Conservation (phyloP, 768 basidiomycete genomes). For the Boletus insuetus region DNA sequence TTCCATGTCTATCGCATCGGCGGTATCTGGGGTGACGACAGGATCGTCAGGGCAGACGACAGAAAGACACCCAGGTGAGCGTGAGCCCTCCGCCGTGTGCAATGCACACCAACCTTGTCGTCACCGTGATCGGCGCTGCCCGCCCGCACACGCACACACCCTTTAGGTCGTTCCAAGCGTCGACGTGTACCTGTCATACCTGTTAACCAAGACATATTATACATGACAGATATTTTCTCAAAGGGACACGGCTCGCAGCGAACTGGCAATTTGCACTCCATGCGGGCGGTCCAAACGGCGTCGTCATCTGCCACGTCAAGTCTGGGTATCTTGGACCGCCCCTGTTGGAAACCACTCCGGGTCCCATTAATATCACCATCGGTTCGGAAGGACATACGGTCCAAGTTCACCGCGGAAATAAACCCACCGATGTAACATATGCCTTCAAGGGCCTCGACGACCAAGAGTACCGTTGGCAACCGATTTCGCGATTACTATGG, state of each 20-base stretch:
- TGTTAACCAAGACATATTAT: background rate
- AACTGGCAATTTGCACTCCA: constrained; percentile 26
- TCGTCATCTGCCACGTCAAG: constrained; percentile 21
- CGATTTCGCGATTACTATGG: constrained; percentile 9
- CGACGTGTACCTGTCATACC: background rate
- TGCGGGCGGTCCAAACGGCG: constrained; percentile 17
- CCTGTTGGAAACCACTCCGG: constrained; percentile 6
- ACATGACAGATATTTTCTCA: constrained; percentile 25
- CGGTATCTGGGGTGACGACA: constrained; percentile 28
- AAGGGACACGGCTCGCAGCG: constrained; percentile 11
- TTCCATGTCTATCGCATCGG: constrained; percentile 31
- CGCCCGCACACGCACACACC: too few species aligned
- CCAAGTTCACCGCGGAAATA: constrained; percentile 10
- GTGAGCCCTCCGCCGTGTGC: background rate
- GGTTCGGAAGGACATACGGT: constrained; percentile 1
- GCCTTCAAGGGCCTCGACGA: constrained; percentile 26
- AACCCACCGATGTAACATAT: constrained; percentile 1
- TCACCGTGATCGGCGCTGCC: background rate
- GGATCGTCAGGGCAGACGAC: constrained; percentile 28
- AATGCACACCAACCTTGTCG: background rate
- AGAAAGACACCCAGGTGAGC: constrained; percentile 23
- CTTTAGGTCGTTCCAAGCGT: background rate
- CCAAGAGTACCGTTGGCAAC: constrained; percentile 25
- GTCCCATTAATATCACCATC: constrained; percentile 21
- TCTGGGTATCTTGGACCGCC: constrained; percentile 31